Evolutionary conservation across 129 eudicot genomes (phyloP).

Genomic region (Flaveria robusta): DNA sequence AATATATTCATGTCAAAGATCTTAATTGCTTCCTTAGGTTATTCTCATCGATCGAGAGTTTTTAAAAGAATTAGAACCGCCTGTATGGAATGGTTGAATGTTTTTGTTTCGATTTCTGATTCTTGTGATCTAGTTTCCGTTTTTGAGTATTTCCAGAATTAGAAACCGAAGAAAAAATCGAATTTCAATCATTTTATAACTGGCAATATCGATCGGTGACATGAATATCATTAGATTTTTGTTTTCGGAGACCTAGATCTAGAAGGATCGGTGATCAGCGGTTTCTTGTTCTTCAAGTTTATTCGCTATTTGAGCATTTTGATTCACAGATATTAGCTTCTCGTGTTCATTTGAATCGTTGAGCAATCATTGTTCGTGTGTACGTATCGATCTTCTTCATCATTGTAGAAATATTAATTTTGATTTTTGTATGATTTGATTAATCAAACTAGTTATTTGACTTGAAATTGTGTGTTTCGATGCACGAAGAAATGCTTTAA

Average conservation of each 20-base stretch:
- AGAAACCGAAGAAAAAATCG: no score
- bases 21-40: no score
- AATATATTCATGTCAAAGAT: background rate
- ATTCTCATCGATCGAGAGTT: no score
- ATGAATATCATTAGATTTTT: no score
- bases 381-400: slow-evolving; percentile 2
- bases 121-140: slow-evolving; percentile 17
- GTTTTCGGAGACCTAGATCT: slow-evolving; percentile 19
- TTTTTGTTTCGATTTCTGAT: no score
- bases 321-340: background rate
- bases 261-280: background rate
- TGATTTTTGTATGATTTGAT: slow-evolving; percentile 24
- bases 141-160: background rate
- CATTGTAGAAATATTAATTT: background rate
- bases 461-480: slow-evolving; percentile 26
- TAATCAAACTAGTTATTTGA: background rate
- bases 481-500: slow-evolving; percentile 32
- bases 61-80: no score
- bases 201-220: no score
- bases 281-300: background rate
- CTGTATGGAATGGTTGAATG: no score
- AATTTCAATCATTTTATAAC: no score
- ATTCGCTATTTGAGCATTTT: background rate
- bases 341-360: slow-evolving; percentile 8
- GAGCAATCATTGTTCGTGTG: background rate